Evolutionary conservation across 352 stramenopile genomes (phyloP).

Genomic region (Pythium pyrilobum): DNA sequence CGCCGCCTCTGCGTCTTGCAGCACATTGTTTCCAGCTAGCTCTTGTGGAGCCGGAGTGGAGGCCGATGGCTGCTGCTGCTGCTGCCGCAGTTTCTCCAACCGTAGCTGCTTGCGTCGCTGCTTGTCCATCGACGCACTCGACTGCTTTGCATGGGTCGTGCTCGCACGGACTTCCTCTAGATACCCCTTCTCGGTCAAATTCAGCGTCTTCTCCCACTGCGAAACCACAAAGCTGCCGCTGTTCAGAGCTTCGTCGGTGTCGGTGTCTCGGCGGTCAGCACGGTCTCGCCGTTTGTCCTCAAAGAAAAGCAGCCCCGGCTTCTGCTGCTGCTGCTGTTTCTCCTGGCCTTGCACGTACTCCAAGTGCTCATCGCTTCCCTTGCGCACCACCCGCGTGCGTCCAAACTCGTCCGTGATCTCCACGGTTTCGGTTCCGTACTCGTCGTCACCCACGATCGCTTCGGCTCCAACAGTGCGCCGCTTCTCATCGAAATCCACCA

Average conservation of each 20-base stretch:
- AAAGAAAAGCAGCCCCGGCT: slow-evolving; percentile 12
- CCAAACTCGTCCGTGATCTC: slow-evolving; percentile 65
- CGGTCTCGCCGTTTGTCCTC: slow-evolving; percentile 10
- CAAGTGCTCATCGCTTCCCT: slow-evolving; percentile 30
- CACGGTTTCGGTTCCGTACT: slow-evolving; percentile 11
- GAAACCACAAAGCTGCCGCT: slow-evolving; percentile 67
- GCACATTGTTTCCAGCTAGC: not conserved
- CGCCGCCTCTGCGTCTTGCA: slow-evolving; percentile 28
- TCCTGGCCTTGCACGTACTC: slow-evolving; percentile 11
- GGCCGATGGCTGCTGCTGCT: slow-evolving; percentile 21
- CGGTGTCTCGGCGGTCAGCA: not conserved
- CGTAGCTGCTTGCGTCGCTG: slow-evolving; percentile 60
- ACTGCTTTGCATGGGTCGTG: slow-evolving; percentile 38
- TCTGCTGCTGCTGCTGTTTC: slow-evolving; percentile 11
- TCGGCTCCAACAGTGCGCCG: slow-evolving; percentile 18
- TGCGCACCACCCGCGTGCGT: slow-evolving; percentile 33
- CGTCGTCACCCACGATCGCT: slow-evolving; percentile 3
- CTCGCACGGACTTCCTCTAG: slow-evolving; percentile 61
- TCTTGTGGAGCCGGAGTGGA: not conserved
- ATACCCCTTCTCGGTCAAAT: slow-evolving; percentile 51
- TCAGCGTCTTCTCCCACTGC: slow-evolving; percentile 77
- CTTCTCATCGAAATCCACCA: slow-evolving; percentile 73
- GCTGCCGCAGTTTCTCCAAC: slow-evolving; percentile 50
- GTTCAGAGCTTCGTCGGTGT: not conserved
- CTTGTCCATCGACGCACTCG: slow-evolving; percentile 21